phyloP scores from a whole-genome alignment of 495 filamentous ascomycete genomes.

The Xylaria palmicola region DNA sequence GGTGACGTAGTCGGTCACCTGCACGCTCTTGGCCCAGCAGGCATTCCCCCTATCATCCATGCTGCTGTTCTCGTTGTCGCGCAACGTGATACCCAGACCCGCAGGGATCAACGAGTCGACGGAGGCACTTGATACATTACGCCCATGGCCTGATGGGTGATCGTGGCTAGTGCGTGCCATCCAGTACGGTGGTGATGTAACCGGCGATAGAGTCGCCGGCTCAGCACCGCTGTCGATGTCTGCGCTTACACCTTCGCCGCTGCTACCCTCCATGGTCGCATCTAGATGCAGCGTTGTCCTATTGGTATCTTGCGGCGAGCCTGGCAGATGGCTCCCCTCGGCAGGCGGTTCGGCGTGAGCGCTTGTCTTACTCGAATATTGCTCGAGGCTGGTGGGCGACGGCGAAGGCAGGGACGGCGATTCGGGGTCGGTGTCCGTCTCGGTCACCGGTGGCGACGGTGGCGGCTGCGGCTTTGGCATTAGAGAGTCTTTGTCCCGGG shows the following conservation, averaged over 20 bases:
- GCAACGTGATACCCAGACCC: constrained; percentile 49
- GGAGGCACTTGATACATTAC: constrained; percentile 42
- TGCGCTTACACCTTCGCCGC: background rate
- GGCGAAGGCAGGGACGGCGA: background rate
- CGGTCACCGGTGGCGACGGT: constrained; percentile 13
- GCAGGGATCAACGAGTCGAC: constrained; percentile 40
- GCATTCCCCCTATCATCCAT: constrained; percentile 48
- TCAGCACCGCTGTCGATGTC: background rate
- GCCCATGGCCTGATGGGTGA: constrained; percentile 18
- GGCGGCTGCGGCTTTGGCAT: constrained; percentile 14
- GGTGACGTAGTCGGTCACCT: constrained; percentile 49
- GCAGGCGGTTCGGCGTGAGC: background rate
- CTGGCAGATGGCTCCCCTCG: background rate
- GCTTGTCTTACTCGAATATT: background rate
- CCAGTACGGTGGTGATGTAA: constrained; percentile 36
- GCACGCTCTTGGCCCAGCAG: constrained; percentile 57
- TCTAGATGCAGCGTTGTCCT: background rate
- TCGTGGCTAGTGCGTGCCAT: constrained; percentile 22
- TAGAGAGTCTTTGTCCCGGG: constrained; percentile 3
- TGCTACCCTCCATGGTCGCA: background rate
- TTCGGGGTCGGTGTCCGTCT: constrained; percentile 7
- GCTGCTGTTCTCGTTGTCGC: constrained; percentile 51
- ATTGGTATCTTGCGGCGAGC: background rate
- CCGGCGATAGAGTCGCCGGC: constrained; percentile 11
- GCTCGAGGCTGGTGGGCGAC: background rate